phyloP scores from a whole-genome alignment of 768 basidiomycete genomes.

The Boletus rex-veris region DNA sequence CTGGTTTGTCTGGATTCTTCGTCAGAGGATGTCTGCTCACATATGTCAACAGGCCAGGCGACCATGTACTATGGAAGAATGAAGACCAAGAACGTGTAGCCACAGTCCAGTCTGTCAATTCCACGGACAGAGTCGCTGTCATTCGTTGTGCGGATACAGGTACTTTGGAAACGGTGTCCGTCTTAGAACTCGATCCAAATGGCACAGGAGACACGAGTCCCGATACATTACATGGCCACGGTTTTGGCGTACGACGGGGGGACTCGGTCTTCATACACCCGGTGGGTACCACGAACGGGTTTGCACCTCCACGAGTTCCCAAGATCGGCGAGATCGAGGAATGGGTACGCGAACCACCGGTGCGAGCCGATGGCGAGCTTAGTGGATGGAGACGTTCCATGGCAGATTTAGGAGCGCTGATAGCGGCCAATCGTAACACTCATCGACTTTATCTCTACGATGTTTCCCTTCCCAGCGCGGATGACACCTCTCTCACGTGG shows the following conservation, averaged over 20 bases:
- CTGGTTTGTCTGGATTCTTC: conserved; percentile 49
- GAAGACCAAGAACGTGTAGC: conserved; percentile 66
- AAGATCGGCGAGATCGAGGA: conserved; percentile 80
- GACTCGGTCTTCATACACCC: conserved; percentile 82
- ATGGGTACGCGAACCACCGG: conserved; percentile 66
- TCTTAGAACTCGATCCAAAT: conserved; percentile 87
- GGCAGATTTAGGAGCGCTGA: conserved; percentile 56
- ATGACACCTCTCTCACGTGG: conserved; percentile 58
- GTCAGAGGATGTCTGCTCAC: conserved; percentile 1
- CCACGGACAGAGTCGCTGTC: conserved; percentile 64
- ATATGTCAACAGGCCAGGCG: conserved; percentile 68
- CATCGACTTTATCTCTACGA: conserved; percentile 38
- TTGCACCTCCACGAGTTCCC: conserved; percentile 66
- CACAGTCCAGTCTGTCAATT: conserved; percentile 76
- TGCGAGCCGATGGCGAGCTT: conserved; percentile 47
- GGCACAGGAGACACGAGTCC: conserved; percentile 55
- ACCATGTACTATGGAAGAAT: conserved; percentile 80
- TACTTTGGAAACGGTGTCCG: conserved; percentile 63
- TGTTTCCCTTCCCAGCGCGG: conserved; percentile 41
- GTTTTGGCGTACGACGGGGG: conserved; percentile 76
- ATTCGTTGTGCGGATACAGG: conserved; percentile 57
- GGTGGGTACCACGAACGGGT: conserved; percentile 69
- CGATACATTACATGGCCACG: conserved; percentile 46
- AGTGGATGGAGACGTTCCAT: conserved; percentile 72
- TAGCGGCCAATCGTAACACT: conserved; percentile 47